phyloP scores from a whole-genome alignment of 805 yeast genomes.

The Debaryomyces maramus region DNA sequence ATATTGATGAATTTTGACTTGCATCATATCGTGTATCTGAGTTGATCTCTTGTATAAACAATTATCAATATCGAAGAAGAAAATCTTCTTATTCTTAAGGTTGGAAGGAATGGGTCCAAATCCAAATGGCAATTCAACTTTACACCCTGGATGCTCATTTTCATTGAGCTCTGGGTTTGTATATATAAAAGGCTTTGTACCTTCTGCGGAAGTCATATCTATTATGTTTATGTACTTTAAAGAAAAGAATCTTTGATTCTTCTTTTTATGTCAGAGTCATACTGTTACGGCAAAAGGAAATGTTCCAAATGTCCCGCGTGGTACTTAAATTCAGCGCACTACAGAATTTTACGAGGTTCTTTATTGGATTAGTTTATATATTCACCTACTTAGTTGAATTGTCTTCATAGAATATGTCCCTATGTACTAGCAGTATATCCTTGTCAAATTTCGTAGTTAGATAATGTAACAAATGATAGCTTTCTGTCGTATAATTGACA shows the following conservation, averaged over 20 bases:
- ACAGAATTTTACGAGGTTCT: too few species aligned
- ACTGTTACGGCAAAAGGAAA: too few species aligned
- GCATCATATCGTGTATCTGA: conserved; percentile 85
- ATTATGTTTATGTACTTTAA: too few species aligned
- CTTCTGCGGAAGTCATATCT: conserved; percentile 1
- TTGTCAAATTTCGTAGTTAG: conserved; percentile 19
- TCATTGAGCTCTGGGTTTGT: conserved; percentile 25
- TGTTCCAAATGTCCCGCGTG: neutral
- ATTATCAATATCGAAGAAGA: conserved; percentile 93
- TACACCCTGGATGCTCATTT: conserved; percentile 16
- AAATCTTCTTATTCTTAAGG: conserved; percentile 33
- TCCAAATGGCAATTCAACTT: conserved; percentile 30
- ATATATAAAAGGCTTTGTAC: conserved; percentile 14
- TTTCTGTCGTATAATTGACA: conserved; percentile 22
- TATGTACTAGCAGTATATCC: conserved; percentile 19
- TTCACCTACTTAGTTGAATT: neutral
- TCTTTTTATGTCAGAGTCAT: too few species aligned
- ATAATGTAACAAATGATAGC: conserved; percentile 22
- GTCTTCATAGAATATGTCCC: conserved; percentile 24
- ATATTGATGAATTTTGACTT: conserved; percentile 75
- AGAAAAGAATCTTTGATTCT: too few species aligned
- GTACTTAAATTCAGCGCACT: neutral
- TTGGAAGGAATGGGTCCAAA: conserved; percentile 34
- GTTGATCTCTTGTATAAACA: conserved; percentile 79
- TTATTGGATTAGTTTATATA: neutral